These are phyloP conservation scores for Magnolia kwangsiensis DNA, from an alignment of 164 flowering plant species.

Conservation along the genomic window DNA sequence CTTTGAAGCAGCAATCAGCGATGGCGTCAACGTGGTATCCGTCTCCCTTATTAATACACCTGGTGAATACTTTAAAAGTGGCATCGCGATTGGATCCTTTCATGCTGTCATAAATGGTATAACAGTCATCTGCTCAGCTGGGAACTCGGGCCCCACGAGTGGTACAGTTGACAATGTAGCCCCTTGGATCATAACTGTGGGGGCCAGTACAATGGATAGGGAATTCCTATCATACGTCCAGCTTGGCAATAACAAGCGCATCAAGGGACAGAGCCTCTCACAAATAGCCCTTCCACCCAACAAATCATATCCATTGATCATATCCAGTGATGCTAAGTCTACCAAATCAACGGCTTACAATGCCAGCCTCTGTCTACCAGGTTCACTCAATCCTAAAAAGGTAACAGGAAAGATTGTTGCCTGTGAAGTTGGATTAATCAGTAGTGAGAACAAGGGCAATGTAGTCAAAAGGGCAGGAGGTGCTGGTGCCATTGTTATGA, in stretches of 20 bases:
- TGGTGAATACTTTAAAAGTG: neutral
- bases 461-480: too few relatives aligned
- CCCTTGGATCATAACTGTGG: constrained; percentile 13
- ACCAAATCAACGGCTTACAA: neutral
- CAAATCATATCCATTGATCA: constrained; percentile 30
- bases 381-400: too few relatives aligned
- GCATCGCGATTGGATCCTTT: too few relatives aligned
- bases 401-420: too few relatives aligned
- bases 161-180: neutral
- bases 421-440: too few relatives aligned
- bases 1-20: constrained; percentile 10
- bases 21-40: constrained; percentile 9
- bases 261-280: constrained; percentile 53
- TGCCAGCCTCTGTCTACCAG: neutral
- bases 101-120: neutral
- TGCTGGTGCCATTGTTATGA: too few relatives aligned
- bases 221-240: neutral
- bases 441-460: too few relatives aligned
- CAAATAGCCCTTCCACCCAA: constrained; percentile 32
- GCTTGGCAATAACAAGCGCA: neutral
- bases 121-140: neutral
- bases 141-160: constrained; percentile 2
- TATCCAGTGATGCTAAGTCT: constrained; percentile 22
- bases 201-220: constrained; percentile 8
- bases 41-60: neutral